A percentile compares a stretch with the other conserved stretches of the same genome.
Conservation (phyloP, 116 monocot genomes). For the Iris pallida region DNA sequence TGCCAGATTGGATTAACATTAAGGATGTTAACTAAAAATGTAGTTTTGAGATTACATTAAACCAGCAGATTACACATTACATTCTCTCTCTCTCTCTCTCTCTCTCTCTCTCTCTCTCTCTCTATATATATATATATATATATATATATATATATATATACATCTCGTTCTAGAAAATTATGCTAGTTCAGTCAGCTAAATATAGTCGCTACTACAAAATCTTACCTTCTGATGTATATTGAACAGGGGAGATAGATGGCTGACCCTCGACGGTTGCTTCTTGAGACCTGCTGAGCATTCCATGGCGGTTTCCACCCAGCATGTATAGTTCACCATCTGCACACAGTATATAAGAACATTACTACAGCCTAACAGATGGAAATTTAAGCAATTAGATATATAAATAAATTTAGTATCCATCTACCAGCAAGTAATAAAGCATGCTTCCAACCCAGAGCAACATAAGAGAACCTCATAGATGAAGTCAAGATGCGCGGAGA, state of each 20-base stretch:
- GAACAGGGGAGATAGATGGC: conserved; percentile 9
- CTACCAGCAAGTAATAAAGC: conserved; percentile 74
- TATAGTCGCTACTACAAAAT: not conserved
- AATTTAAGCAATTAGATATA: not conserved
- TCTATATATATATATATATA: too few species aligned
- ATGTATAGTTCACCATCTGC: conserved; percentile 67
- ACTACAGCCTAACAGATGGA: not conserved
- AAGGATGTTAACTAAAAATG: too few species aligned
- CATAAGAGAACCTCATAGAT: conserved; percentile 53
- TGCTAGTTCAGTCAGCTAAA: too few species aligned
- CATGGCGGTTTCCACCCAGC: conserved; percentile 62
- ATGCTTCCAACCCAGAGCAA: conserved; percentile 96
- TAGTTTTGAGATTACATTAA: too few species aligned
- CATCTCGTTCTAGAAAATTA: too few species aligned
- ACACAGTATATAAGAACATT: not conserved
- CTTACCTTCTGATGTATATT: conserved; percentile 18
- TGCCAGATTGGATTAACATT: too few species aligned
- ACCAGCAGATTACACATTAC: too few species aligned
- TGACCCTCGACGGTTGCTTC: conserved; percentile 5
- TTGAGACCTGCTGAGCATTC: conserved; percentile 23
- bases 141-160: too few species aligned
- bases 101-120: too few species aligned
- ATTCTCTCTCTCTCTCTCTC: too few species aligned
- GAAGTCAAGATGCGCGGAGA: conserved; percentile 30
- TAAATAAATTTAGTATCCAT: not conserved